phyloP scores from a whole-genome alignment of 1,139 yeast species.

The Lodderomyces margitis region DNA sequence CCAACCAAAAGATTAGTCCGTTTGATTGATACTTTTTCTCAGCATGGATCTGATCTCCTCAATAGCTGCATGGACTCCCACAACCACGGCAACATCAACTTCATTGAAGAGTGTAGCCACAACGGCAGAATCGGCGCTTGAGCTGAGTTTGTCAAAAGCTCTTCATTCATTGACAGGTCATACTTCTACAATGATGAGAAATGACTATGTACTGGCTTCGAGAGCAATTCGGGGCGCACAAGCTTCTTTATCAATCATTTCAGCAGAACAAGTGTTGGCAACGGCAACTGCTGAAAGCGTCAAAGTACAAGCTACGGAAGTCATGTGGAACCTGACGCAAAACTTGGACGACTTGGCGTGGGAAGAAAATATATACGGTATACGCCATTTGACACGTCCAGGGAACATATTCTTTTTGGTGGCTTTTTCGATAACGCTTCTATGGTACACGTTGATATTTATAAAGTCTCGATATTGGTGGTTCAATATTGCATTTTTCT shows the following conservation, averaged over 20 bases:
- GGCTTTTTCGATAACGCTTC: conserved; percentile 20
- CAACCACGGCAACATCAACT: conserved; percentile 12
- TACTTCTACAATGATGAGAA: conserved; percentile 15
- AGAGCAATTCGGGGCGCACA: conserved; percentile 26
- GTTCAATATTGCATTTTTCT: conserved; percentile 61
- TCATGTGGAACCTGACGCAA: conserved; percentile 31
- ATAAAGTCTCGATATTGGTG: conserved; percentile 62
- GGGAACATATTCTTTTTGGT: conserved; percentile 26
- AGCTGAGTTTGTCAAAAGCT: conserved; percentile 14
- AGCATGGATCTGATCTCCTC: neutral
- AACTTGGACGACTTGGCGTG: conserved; percentile 23
- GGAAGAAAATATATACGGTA: conserved; percentile 35
- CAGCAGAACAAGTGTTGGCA: conserved; percentile 32
- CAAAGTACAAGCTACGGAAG: conserved; percentile 28
- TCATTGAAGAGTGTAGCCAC: conserved; percentile 17
- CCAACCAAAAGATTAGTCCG: no score
- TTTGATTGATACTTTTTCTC: no score
- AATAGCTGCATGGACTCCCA: conserved; percentile 14
- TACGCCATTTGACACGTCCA: conserved; percentile 21
- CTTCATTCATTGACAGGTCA: conserved; percentile 17
- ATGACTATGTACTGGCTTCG: conserved; percentile 20
- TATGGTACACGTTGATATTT: conserved; percentile 24
- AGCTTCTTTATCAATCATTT: conserved; percentile 35
- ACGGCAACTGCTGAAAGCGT: conserved; percentile 37
- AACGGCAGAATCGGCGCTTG: conserved; percentile 19